Percentiles rank a stretch among this genome's conserved stretches.
Evolutionary conservation across 495 filamentous ascomycete species (phyloP).

Genomic region (Podospora sp.): DNA sequence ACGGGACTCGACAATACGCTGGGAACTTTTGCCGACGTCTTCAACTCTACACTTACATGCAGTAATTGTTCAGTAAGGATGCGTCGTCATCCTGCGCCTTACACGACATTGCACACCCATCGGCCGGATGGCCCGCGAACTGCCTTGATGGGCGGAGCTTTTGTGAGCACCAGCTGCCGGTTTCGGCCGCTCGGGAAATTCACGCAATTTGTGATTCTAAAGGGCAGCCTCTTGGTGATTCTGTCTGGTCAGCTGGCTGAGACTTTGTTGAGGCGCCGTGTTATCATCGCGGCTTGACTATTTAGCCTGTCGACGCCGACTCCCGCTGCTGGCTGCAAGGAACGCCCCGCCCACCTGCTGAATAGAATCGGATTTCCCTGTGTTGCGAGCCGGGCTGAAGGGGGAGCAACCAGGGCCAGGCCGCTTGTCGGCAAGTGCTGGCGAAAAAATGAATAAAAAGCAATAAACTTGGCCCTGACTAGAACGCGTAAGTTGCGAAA

Average conservation of each 20-base stretch:
- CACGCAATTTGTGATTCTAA: slow-evolving; percentile 7
- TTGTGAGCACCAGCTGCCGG: slow-evolving; percentile 17
- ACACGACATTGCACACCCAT: not conserved
- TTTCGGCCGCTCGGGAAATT: slow-evolving; percentile 11
- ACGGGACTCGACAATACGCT: not conserved
- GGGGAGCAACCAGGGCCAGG: not conserved
- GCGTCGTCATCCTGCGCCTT: not conserved
- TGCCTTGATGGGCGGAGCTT: not conserved
- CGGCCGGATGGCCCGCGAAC: slow-evolving; percentile 13
- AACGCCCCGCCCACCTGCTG: slow-evolving; percentile 25
- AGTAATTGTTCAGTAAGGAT: not conserved
- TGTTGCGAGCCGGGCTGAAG: not conserved
- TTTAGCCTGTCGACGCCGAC: slow-evolving; percentile 34
- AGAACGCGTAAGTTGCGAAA: slow-evolving; percentile 18
- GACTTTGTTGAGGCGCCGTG: not conserved
- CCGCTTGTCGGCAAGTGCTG: not conserved
- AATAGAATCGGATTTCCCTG: slow-evolving; percentile 8
- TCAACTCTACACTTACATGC: not conserved
- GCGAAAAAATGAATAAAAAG: not conserved
- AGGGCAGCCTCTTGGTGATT: not conserved
- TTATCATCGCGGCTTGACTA: not conserved
- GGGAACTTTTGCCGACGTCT: slow-evolving; percentile 12
- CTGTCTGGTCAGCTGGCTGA: not conserved
- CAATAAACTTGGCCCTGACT: slow-evolving; percentile 3
- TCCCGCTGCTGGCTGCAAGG: slow-evolving; percentile 32